Base-by-base conservation (phyloP, 768 basidiomycete genomes). In the Brasilioporus rufonigricans region DNA sequence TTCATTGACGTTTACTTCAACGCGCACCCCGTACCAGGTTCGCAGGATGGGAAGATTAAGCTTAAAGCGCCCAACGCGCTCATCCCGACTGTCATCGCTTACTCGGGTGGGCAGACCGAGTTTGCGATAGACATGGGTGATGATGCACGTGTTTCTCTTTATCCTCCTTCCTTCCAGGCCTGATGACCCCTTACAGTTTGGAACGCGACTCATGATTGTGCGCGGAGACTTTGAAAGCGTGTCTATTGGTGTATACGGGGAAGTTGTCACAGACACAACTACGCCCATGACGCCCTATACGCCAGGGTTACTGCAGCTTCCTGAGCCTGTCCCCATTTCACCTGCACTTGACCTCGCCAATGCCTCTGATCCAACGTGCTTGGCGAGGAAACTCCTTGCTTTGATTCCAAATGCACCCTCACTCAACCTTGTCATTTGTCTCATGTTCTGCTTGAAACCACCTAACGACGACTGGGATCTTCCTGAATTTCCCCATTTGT, bases 391-490 rank as follows among this genome's bases (percentile, higher is more conserved):
- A 52, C 73, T 93, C 12, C 76, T 91, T 23, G 62, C 75, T 6
- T 71, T 87, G 26, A 81, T 88, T 18, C 82, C 85, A 11, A 75
- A 83, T 40, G 73, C 85, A 0, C 86, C 88, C 1, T 76, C 84
- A 1, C 77, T 91, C 6, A 73, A 81, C 7, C 78, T 89, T 14
- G 77, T 87, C 46, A 78, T 87, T 36, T 79, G 86, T 26, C 74
- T 91, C 23, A 86, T 91, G 80, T 87, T 91, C 61, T 90, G 88
- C 65, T 73, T 92, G 45, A 91, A 91, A 64, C 87, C 87, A 0
- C 74, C 81, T 12, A 80, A 83, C 56, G 85, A 90, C n/a, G 89
- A 91, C 53, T 91, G 88, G 88, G 87, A 89, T 55, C 71, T 81
- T 26, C 82, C 82, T 2, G 82, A 83, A 12, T 91, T 91, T 61